Base-by-base conservation (phyloP, 2,329 filamentous ascomycete species). In the Juglanconis sp. region DNA sequence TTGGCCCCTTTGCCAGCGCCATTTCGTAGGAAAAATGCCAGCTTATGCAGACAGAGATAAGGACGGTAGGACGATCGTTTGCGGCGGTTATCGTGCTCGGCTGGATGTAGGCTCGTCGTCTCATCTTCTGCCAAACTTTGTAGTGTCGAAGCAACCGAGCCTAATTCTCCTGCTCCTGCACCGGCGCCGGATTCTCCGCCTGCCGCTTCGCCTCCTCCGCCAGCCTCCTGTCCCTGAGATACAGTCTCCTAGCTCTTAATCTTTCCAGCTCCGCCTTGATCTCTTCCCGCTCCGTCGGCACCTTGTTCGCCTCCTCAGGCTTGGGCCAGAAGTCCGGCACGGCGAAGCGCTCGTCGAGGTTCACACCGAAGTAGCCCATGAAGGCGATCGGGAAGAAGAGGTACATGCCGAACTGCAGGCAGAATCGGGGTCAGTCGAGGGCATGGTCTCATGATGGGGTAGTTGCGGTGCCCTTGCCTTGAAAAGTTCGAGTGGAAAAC, bases 341-440 rank as follows among this genome's bases (percentile, higher is more conserved):
- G 52, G 84, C 79, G 81, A 99, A 99, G 65, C 92, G 89, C 67
- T 89, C 84, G 77, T 99, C 95, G 72, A 99, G 91, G 76, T 99
- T 99, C 59, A 93, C 96, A 73, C 95, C 95, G 76, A 98, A 99
- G 81, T 99, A 99, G 83, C 96, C 98, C 95, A 99, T 99, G 81
- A 95, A 93, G 69, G 91, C 92, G 70, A 99, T 98, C 17, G 95
- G 95, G 78, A 99, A 99, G 84, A 97, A 89, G 79, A 99, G 88
- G 80, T 99, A 99, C 84, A 96, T 91, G 79, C 94, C 93, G 76
- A 99, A 99, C 94, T 97, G 64, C 15, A 47, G 30, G 9, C 15
- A 51, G 56, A 24, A 34, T 34, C 17, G 57, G 44, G 5, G 24
- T 51, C 48, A 55, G 57, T 55, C 53, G 40, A 57, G 57, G 10